Base-by-base conservation (phyloP, 2,329 filamentous ascomycete genomes). In the Phoma sp. region DNA sequence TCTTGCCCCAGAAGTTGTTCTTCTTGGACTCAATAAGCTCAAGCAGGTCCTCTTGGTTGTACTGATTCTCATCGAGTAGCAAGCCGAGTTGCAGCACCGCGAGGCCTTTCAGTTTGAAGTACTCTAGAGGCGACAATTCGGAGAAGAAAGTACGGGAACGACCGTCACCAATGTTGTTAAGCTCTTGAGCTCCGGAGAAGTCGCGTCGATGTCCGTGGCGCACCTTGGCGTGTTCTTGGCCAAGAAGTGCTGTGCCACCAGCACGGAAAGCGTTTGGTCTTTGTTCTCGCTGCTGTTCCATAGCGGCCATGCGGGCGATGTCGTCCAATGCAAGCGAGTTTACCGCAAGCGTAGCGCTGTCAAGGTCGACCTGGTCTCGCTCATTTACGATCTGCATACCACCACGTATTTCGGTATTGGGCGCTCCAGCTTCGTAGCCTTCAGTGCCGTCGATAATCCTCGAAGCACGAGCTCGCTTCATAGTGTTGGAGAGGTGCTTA, bases 1-100 rank as follows among this genome's bases (percentile, higher is more conserved):
- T 93, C 67, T 97, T 97, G 74, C 93, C 95, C 95, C 95, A 99
- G 77, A 99, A 96, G 0, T 91, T 98, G 23, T 91, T 87, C 58
- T 96, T 96, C 69, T 91, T 88, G 2, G 91, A 91, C 75, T 99
- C 95, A 58, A 99, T 98, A 44, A 99, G 86, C 57, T 90, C 87
- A 11, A 98, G 83, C 1, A 99, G 81, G 70, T 99, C 95, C 62
- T 98, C 95, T 54, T 98, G 83, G n/a, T 89, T 90, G 75, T 98
- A 98, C 65, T 96, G 87, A 3, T 87, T 86, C 64, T 96, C 92
- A 65, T 96, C 92, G 4, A 99, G 82, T 74, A 98, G 82, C 6
- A 95, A 92, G 62, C 96, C 91, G 87, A 99, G 96, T 0, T 91
- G 93, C 55, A 99, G 80, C 5, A 99, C 95, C 8, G 95, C 95